Percentiles rank a stretch among this genome's conserved stretches.
Evolutionary conservation across 179 eudicot species (phyloP).

Genomic region (Drosera spatulata): DNA sequence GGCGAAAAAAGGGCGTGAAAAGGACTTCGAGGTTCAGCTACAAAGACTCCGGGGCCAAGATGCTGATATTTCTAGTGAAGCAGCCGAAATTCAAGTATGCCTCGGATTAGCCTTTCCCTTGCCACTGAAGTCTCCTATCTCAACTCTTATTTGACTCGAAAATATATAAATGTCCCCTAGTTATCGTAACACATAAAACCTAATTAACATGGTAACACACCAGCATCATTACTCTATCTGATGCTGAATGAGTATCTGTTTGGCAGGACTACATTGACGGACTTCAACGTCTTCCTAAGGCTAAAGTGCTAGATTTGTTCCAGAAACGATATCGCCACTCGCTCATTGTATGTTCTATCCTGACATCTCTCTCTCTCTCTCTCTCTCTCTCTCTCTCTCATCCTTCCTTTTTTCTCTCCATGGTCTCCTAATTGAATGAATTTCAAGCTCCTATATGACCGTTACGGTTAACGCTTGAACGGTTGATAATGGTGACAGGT

Average conservation of each 20-base stretch:
- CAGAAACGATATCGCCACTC: slow-evolving; percentile 60
- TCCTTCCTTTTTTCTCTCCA: too few relatives aligned
- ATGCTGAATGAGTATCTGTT: neutral
- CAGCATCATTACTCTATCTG: neutral
- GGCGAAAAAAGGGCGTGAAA: slow-evolving; percentile 57
- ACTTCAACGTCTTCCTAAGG: slow-evolving; percentile 70
- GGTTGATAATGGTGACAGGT: slow-evolving; percentile 12
- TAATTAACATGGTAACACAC: too few relatives aligned
- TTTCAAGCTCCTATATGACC: too few relatives aligned
- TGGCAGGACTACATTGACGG: slow-evolving; percentile 59
- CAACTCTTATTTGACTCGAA: neutral
- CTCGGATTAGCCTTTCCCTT: too few relatives aligned
- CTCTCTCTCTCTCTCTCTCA: too few relatives aligned
- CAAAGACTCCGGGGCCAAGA: slow-evolving; percentile 67
- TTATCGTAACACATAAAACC: neutral
- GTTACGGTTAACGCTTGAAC: neutral
- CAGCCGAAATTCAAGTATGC: slow-evolving; percentile 75
- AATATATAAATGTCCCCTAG: neutral
- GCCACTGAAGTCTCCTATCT: too few relatives aligned
- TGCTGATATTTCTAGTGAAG: slow-evolving; percentile 56
- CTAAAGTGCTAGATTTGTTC: slow-evolving; percentile 58
- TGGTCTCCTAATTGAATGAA: too few relatives aligned
- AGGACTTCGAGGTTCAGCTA: slow-evolving; percentile 59
- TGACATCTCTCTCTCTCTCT: too few relatives aligned
- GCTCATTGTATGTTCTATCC: slow-evolving; percentile 40